phyloP scores from a whole-genome alignment of 495 filamentous ascomycete species.

The Penicillium cosmopolitanum region DNA sequence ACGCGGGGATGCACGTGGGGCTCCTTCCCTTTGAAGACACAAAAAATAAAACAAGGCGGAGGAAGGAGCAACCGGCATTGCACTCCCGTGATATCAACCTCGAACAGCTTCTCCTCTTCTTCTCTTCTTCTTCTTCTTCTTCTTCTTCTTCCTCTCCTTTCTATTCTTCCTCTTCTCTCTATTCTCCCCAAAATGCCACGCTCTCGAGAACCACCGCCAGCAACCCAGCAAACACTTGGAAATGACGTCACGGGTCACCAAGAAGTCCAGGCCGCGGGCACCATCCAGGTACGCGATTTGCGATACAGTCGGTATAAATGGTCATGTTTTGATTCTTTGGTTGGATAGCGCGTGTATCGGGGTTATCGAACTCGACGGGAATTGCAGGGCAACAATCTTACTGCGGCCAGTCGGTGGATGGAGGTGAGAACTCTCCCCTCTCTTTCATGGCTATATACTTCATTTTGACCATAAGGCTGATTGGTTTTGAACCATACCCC shows the following conservation, averaged over 20 bases:
- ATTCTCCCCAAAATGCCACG: background rate
- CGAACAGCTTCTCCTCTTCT: no score
- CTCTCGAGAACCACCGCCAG: background rate
- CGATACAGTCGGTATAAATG: no score
- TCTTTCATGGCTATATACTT: no score
- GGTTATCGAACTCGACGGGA: slow-evolving; percentile 71
- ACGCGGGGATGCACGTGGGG: slow-evolving; percentile 1
- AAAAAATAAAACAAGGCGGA: background rate
- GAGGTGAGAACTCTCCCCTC: slow-evolving; percentile 42
- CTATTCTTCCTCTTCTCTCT: background rate
- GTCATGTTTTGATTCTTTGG: no score
- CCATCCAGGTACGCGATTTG: slow-evolving; percentile 48
- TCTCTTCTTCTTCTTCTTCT: background rate
- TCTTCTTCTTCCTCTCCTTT: background rate
- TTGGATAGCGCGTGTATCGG: slow-evolving; percentile 64
- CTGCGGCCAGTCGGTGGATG: slow-evolving; percentile 69
- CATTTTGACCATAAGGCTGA: no score
- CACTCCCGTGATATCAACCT: no score
- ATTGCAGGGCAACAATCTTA: slow-evolving; percentile 63
- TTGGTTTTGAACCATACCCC: no score
- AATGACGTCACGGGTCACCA: slow-evolving; percentile 33
- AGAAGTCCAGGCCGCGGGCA: slow-evolving; percentile 48
- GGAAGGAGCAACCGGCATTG: background rate
- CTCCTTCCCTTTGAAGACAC: background rate
- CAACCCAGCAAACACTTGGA: background rate